Base-by-base conservation (phyloP, 2,329 filamentous ascomycete species). In the Beauveria caledonica region DNA sequence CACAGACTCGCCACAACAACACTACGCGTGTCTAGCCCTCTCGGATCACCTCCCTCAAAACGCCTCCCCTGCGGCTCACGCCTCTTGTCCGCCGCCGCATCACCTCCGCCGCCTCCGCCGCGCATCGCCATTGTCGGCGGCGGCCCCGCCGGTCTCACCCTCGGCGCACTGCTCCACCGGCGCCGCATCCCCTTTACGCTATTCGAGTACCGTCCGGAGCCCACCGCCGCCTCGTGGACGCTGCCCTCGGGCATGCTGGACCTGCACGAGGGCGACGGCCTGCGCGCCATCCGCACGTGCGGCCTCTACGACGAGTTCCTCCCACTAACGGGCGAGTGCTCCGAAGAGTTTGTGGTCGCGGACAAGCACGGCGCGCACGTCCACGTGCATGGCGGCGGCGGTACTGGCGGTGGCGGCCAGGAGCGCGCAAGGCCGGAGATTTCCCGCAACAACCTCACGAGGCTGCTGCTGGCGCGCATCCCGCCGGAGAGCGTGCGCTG, bases 291-390 rank as follows among this genome's bases (percentile, higher is more conserved):
- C 8, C 70, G 69, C 9, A 74, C 75, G 56, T 75, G 74, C n/a
- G 78, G 76, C 9, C 69, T 71, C 45, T 80, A 75, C 70, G 85
- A 90, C 67, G 81, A 88, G 62, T 90, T 97, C 49, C 79, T 96
- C 6, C 75, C 78, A 48, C 85, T 90, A 72, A 86, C 75, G 1
- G 71, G 72, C 33, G 75, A 76, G 4, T 78, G 78, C 63, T 70
- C 70, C 57, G 74, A 80, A 50, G 70, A 68, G 2, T 60, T 72
- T 36, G 72, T 73, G 49, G 48, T 79, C 13, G 67, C 73, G 7
- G 60, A 65, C 27, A 68, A 66, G 5, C 54, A 66, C 8, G 73
- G 70, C 15, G 62, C 60, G 3, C 60, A 71, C 10, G 25, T 67
- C 10, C 60, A 68, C 36, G 58, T 51, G 42, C 0, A 65, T 68